phyloP scores from a whole-genome alignment of 495 filamentous ascomycete genomes.

The Penicillium flavigenum region DNA sequence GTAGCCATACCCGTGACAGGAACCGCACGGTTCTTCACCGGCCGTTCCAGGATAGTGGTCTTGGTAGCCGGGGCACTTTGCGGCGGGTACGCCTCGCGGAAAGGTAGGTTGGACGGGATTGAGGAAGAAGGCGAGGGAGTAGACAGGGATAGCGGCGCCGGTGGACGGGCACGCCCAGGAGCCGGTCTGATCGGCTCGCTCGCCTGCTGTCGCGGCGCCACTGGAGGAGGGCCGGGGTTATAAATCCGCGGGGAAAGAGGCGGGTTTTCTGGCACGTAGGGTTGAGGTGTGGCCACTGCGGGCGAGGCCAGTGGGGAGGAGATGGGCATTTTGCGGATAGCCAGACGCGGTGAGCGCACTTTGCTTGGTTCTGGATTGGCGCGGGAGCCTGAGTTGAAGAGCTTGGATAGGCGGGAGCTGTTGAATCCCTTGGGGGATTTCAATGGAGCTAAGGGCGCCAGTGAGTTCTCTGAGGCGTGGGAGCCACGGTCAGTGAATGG shows the following conservation, averaged over 20 bases:
- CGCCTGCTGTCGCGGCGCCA: constrained; percentile 29
- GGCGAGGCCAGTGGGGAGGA: constrained; percentile 58
- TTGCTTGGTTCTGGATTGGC: constrained; percentile 54
- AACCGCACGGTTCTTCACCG: constrained; percentile 51
- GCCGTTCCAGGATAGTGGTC: constrained; percentile 74
- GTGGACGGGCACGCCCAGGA: constrained; percentile 26
- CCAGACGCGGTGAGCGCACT: constrained; percentile 49
- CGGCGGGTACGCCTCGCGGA: constrained; percentile 53
- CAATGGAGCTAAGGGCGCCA: constrained; percentile 18
- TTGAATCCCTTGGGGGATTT: constrained; percentile 32
- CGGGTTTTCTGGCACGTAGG: constrained; percentile 50
- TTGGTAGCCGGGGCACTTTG: constrained; percentile 66
- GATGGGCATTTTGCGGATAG: constrained; percentile 55
- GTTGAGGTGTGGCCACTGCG: constrained; percentile 33
- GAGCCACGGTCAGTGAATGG: constrained; percentile 40
- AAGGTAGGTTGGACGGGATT: constrained; percentile 49
- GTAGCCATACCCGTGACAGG: constrained; percentile 74
- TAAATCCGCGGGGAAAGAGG: constrained; percentile 60
- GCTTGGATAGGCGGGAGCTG: constrained; percentile 40
- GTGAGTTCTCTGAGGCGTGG: constrained; percentile 16
- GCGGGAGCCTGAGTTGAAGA: constrained; percentile 58
- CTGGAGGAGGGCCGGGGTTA: constrained; percentile 56
- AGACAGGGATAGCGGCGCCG: constrained; percentile 40
- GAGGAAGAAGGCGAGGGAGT: constrained; percentile 32
- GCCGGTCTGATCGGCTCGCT: constrained; percentile 19